phyloP scores from a whole-genome alignment of 2,329 filamentous ascomycete species.

The Clathrospora elynae region DNA sequence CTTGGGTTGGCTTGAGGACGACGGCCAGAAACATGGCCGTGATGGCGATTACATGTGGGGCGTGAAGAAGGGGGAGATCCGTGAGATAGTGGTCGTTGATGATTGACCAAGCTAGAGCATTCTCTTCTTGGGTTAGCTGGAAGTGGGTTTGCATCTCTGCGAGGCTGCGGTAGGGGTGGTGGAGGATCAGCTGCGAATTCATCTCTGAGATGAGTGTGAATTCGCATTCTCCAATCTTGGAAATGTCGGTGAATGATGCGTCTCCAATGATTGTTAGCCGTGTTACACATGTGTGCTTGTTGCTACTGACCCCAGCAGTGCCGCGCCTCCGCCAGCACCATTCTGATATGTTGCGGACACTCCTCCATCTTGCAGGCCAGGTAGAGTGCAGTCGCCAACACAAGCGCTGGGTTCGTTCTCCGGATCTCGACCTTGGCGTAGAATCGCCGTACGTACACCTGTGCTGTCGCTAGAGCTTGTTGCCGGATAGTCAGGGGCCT shows the following conservation, averaged over 20 bases:
- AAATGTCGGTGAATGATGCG: slow-evolving; percentile 64
- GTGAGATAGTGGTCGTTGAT: slow-evolving; percentile 94
- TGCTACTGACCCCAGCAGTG: slow-evolving; percentile 58
- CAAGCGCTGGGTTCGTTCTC: slow-evolving; percentile 88
- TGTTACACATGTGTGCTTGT: background rate
- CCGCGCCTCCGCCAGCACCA: slow-evolving; percentile 85
- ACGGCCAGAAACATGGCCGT: slow-evolving; percentile 83
- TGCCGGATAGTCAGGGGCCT: slow-evolving; percentile 85
- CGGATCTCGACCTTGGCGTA: slow-evolving; percentile 90
- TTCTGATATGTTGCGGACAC: slow-evolving; percentile 90
- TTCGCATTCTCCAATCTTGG: slow-evolving; percentile 89
- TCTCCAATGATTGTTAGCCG: slow-evolving; percentile 29
- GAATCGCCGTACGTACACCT: slow-evolving; percentile 93
- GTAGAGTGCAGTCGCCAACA: slow-evolving; percentile 92
- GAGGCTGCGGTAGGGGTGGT: slow-evolving; percentile 87
- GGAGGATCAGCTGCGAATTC: slow-evolving; percentile 84
- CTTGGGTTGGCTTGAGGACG: slow-evolving; percentile 72
- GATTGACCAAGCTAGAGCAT: slow-evolving; percentile 76
- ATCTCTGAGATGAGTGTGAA: slow-evolving; percentile 91
- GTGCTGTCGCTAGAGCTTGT: slow-evolving; percentile 90
- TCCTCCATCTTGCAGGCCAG: slow-evolving; percentile 98
- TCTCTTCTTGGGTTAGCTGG: slow-evolving; percentile 75
- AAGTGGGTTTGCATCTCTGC: slow-evolving; percentile 72
- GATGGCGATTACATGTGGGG: slow-evolving; percentile 87
- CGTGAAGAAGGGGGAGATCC: slow-evolving; percentile 81